Conservation (phyloP, 1,284 basidiomycete species). For the Phellopilus nigrolimitatus region DNA sequence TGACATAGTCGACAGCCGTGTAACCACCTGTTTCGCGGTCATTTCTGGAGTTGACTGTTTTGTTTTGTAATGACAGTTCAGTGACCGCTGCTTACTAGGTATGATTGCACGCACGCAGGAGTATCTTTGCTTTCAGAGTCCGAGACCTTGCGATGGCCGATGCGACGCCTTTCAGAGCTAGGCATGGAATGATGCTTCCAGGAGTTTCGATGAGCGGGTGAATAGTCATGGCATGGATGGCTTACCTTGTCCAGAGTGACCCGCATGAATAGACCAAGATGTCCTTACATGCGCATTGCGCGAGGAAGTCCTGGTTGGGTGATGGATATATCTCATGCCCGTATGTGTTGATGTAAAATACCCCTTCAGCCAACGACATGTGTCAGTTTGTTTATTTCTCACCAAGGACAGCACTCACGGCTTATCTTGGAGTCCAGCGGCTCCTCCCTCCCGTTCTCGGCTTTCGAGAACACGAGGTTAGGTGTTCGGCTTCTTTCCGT, state of each 20-base stretch:
- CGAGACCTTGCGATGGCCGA: slow-evolving; percentile 73
- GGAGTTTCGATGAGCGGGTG: no score
- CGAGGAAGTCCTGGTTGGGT: slow-evolving; percentile 80
- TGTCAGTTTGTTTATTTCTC: not conserved
- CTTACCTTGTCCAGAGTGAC: slow-evolving; percentile 86
- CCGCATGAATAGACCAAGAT: slow-evolving; percentile 89
- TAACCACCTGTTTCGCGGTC: slow-evolving; percentile 91
- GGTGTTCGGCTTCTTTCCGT: slow-evolving; percentile 62
- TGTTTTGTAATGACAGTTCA: no score
- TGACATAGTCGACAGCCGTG: slow-evolving; percentile 79
- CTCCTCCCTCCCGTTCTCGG: slow-evolving; percentile 25
- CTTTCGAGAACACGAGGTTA: slow-evolving; percentile 64
- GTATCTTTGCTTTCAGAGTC: slow-evolving; percentile 73
- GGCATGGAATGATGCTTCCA: slow-evolving; percentile 81
- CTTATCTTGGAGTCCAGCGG: slow-evolving; percentile 19
- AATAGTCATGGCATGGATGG: no score
- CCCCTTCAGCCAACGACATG: slow-evolving; percentile 7
- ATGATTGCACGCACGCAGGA: slow-evolving; percentile 79
- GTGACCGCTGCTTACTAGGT: no score
- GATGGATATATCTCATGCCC: slow-evolving; percentile 87
- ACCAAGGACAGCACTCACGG: slow-evolving; percentile 7
- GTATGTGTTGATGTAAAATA: slow-evolving; percentile 94
- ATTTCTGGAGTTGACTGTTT: slow-evolving; percentile 83
- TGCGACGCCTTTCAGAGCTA: slow-evolving; percentile 82
- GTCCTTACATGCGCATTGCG: slow-evolving; percentile 58